A percentile compares a stretch with the other conserved stretches of the same genome.
Evolutionary conservation across 1,139 yeast genomes (phyloP).

Genomic region (Geotrichum reessii): DNA sequence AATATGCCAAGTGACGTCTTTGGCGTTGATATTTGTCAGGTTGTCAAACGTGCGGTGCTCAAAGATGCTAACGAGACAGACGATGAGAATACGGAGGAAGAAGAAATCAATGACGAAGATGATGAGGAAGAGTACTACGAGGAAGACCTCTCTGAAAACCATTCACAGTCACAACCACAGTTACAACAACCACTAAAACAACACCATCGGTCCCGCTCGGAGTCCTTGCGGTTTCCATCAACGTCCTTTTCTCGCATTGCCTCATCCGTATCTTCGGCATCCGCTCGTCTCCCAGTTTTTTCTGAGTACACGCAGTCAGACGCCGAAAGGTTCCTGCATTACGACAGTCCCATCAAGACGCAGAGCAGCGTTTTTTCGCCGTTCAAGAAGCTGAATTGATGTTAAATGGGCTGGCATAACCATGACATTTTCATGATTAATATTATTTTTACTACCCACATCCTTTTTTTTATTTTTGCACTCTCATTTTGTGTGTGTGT

Average conservation of each 20-base stretch:
- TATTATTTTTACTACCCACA: not conserved
- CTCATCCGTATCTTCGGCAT: not conserved
- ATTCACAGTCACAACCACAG: not conserved
- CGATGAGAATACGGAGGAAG: conserved; percentile 11
- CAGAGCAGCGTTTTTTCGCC: conserved; percentile 28
- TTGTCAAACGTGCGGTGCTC: conserved; percentile 45
- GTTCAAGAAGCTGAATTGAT: not conserved
- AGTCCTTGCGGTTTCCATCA: not conserved
- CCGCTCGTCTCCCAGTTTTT: conserved; percentile 2
- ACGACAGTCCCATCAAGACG: conserved; percentile 32
- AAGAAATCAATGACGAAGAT: conserved; percentile 8
- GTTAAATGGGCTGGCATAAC: not conserved
- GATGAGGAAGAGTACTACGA: not conserved
- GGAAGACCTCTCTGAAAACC: not conserved
- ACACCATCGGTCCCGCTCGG: too few species aligned
- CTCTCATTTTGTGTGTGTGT: not conserved
- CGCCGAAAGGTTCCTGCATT: conserved; percentile 19
- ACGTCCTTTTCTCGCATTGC: not conserved
- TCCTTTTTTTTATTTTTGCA: conserved; percentile 1
- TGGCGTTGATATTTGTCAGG: conserved; percentile 54
- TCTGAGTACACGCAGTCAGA: conserved; percentile 14
- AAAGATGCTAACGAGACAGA: conserved; percentile 17
- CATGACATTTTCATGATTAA: not conserved
- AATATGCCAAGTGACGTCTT: conserved; percentile 41
- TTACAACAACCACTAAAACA: too few species aligned